Evolutionary conservation across 2,329 filamentous ascomycete species (phyloP), one percentile per base, ranked within the genome.

Genomic region (Scolecobasidium constrictum): DNA sequence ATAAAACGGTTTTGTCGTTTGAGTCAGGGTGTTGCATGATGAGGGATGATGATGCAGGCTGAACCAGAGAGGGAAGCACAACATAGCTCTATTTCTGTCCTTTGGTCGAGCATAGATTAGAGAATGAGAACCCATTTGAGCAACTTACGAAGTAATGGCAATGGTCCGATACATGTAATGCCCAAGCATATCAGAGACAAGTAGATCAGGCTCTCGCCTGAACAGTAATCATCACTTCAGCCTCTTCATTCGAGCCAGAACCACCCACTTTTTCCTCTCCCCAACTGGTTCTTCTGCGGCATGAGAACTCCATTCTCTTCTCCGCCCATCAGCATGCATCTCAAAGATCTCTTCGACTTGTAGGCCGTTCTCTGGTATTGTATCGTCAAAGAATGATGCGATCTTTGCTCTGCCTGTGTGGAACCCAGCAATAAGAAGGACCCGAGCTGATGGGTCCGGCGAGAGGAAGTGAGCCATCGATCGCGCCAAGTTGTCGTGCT

Each of bases 181-280:
- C n/a, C n/a, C n/a, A n/a, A n/a, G n/a, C n/a, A n/a, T n/a, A n/a
- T n/a, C n/a, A n/a, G n/a, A n/a, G n/a, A n/a, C n/a, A n/a, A n/a
- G n/a, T n/a, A n/a, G n/a, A n/a, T n/a, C n/a, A n/a, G n/a, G n/a
- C n/a, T n/a, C n/a, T n/a, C n/a, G n/a, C n/a, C n/a, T n/a, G n/a
- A n/a, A n/a, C n/a, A n/a, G n/a, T n/a, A n/a, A n/a, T n/a, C n/a
- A n/a, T n/a, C n/a, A n/a, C n/a, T n/a, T n/a, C n/a, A n/a, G n/a
- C n/a, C n/a, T n/a, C n/a, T n/a, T n/a, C n/a, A n/a, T n/a, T n/a
- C 50, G 62, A 3, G 68, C 73, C 44, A 84, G 66, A 4, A 76
- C 75, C n/a, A 84, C 62, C 81, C 82, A 86, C 49, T 77, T 72
- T 64, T 86, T 86, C 52, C 77, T 66, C 55, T 71, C 72, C 1